Percentiles rank a stretch among this genome's conserved stretches.
Evolutionary conservation across 106 monocot genomes (phyloP).

Genomic region (Xerophyta viscosa): DNA sequence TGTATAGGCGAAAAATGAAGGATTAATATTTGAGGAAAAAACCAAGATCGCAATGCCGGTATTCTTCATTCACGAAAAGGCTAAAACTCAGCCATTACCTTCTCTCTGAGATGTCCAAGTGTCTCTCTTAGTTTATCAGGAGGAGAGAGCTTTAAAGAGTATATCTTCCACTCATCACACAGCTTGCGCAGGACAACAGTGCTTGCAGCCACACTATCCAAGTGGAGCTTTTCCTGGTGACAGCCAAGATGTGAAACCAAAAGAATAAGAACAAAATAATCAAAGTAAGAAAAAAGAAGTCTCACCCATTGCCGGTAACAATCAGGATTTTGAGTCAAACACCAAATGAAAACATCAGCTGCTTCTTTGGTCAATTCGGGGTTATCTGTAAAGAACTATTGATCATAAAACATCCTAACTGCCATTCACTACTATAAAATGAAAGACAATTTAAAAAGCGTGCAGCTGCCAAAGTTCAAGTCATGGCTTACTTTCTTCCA

Average conservation of each 20-base stretch:
- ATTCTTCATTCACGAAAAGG: background rate
- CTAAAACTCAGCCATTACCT: constrained; percentile 32
- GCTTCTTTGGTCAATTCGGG: constrained; percentile 64
- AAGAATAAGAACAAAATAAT: too few relatives aligned
- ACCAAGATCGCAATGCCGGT: too few relatives aligned
- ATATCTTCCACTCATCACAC: constrained; percentile 55
- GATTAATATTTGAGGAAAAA: too few relatives aligned
- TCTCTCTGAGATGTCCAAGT: constrained; percentile 41
- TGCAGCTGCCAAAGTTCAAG: background rate
- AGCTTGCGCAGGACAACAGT: constrained; percentile 53
- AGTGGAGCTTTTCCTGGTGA: constrained; percentile 68
- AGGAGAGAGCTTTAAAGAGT: constrained; percentile 41
- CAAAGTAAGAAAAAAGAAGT: too few relatives aligned
- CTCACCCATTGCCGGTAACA: constrained; percentile 94
- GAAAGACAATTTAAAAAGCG: background rate
- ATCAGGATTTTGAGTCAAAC: constrained; percentile 80
- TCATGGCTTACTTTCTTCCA: constrained; percentile 60
- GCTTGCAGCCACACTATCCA: constrained; percentile 69
- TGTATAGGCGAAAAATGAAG: constrained; percentile 14
- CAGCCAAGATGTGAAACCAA: too few relatives aligned
- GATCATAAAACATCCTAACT: background rate
- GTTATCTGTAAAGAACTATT: constrained; percentile 33
- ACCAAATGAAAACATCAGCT: constrained; percentile 80
- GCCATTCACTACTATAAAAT: background rate
- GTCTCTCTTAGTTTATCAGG: constrained; percentile 41